Evolutionary conservation across 2,329 filamentous ascomycete genomes (phyloP).

Genomic region (Graphilbum ipis-grandicollis): DNA sequence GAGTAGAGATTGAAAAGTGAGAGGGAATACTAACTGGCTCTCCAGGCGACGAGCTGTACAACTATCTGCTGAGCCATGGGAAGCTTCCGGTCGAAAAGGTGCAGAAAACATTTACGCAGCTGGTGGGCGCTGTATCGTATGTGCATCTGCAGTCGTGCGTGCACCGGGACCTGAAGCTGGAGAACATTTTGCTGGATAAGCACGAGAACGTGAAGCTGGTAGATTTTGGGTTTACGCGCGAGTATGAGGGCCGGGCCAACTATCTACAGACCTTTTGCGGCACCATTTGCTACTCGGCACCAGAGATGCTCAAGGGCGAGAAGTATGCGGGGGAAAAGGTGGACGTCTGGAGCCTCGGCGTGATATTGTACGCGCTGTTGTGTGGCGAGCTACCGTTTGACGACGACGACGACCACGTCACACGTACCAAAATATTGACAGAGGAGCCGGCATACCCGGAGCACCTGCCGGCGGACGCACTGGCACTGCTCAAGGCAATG

Average conservation of each 20-base stretch:
- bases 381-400: constrained; percentile 86
- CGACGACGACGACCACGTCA: constrained; percentile 81
- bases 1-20: too few relatives aligned
- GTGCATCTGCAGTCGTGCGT: constrained; percentile 93
- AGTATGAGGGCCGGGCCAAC: constrained; percentile 89
- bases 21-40: too few relatives aligned
- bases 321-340: constrained; percentile 98
- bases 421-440: constrained; percentile 67
- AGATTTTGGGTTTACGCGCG: constrained; percentile 93
- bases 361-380: constrained; percentile 69
- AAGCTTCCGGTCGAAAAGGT: constrained; percentile 72
- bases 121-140: constrained; percentile 87
- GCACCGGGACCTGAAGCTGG: constrained; percentile 89
- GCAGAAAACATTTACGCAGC: constrained; percentile 87
- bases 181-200: constrained; percentile 92
- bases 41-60: constrained; percentile 86
- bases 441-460: constrained; percentile 78
- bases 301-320: constrained; percentile 96
- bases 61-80: constrained; percentile 79
- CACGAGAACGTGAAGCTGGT: constrained; percentile 94
- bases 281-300: constrained; percentile 92
- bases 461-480: constrained; percentile 59
- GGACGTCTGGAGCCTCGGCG: constrained; percentile 83
- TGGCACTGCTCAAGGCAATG: constrained; percentile 59
- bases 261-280: constrained; percentile 96